A percentile compares a stretch with the other conserved stretches of the same genome.
Conservation (phyloP, 2,329 filamentous ascomycete species). For the Neurospora sp. region DNA sequence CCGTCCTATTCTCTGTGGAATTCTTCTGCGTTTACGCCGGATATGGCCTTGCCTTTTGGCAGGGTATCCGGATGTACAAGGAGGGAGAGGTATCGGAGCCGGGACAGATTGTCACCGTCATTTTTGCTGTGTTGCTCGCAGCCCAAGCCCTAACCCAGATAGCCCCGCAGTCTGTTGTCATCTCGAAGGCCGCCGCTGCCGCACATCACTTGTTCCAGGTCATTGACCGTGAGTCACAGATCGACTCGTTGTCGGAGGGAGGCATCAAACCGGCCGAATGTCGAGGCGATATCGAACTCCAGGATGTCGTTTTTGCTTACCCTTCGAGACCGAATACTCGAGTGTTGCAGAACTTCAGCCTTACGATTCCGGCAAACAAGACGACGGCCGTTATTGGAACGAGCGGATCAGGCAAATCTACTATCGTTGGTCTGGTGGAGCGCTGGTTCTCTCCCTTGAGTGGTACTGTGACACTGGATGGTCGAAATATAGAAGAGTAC, state of each 20-base stretch:
- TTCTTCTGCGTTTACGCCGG: slow-evolving; percentile 39
- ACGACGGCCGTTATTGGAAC: slow-evolving; percentile 45
- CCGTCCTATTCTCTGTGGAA: slow-evolving; percentile 31
- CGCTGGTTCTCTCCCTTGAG: slow-evolving; percentile 36
- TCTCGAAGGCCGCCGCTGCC: slow-evolving; percentile 36
- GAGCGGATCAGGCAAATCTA: slow-evolving; percentile 35
- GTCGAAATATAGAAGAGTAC: slow-evolving; percentile 15
- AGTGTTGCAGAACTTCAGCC: slow-evolving; percentile 28
- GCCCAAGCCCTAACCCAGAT: slow-evolving; percentile 36
- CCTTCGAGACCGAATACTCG: slow-evolving; percentile 37
- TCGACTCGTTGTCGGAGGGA: slow-evolving; percentile 32
- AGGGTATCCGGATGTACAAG: slow-evolving; percentile 37
- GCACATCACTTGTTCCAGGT: slow-evolving; percentile 37
- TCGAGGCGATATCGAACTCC: slow-evolving; percentile 32
- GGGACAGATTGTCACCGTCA: slow-evolving; percentile 38
- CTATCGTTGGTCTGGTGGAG: slow-evolving; percentile 41
- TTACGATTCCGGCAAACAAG: slow-evolving; percentile 32
- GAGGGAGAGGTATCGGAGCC: slow-evolving; percentile 34
- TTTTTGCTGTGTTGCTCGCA: slow-evolving; percentile 37
- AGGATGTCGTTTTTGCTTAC: slow-evolving; percentile 38
- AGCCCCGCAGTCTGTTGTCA: slow-evolving; percentile 35
- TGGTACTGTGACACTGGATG: slow-evolving; percentile 22
- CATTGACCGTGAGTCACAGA: slow-evolving; percentile 30
- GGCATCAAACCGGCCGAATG: slow-evolving; percentile 26
- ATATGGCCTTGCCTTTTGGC: slow-evolving; percentile 42